phyloP scores from a whole-genome alignment of 2,329 filamentous ascomycete genomes.

The Trichoderma breve region DNA sequence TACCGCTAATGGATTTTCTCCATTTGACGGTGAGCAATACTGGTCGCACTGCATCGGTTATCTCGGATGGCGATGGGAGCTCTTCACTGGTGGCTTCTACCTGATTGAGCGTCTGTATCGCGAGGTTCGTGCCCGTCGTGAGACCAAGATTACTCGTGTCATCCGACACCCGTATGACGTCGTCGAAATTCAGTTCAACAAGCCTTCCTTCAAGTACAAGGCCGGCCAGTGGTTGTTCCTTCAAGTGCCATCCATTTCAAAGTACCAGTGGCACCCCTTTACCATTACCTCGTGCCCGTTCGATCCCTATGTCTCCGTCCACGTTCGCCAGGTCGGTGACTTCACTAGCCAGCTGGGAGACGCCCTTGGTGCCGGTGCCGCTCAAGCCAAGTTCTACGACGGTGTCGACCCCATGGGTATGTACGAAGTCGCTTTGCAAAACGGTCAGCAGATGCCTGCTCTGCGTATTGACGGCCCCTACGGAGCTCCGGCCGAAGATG shows the following conservation, averaged over 20 bases:
- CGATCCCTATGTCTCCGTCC: slow-evolving; percentile 90
- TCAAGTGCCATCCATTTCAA: slow-evolving; percentile 84
- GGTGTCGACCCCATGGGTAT: slow-evolving; percentile 89
- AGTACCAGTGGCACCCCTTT: slow-evolving; percentile 96
- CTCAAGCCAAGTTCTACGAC: slow-evolving; percentile 87
- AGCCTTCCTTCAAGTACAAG: slow-evolving; percentile 97
- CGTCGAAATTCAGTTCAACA: slow-evolving; percentile 95
- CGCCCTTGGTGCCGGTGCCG: slow-evolving; percentile 83
- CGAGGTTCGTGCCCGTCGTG: slow-evolving; percentile 78
- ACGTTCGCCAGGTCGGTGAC: slow-evolving; percentile 94
- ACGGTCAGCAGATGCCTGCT: slow-evolving; percentile 86
- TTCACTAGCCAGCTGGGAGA: slow-evolving; percentile 94
- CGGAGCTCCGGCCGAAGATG: slow-evolving; percentile 93
- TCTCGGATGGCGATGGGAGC: slow-evolving; percentile 95
- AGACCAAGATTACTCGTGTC: slow-evolving; percentile 88
- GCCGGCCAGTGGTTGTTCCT: slow-evolving; percentile 97
- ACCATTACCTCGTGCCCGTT: slow-evolving; percentile 98
- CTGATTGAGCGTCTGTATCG: slow-evolving; percentile 85
- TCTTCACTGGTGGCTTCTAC: slow-evolving; percentile 82
- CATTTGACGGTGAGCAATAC: slow-evolving; percentile 77
- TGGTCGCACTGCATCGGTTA: slow-evolving; percentile 96
- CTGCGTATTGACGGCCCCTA: slow-evolving; percentile 94
- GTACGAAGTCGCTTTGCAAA: slow-evolving; percentile 95
- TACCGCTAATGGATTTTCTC: slow-evolving; percentile 67
- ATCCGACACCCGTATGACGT: slow-evolving; percentile 96